phyloP scores from a whole-genome alignment of 257 asterid species.

The Jacaranda copaia region DNA sequence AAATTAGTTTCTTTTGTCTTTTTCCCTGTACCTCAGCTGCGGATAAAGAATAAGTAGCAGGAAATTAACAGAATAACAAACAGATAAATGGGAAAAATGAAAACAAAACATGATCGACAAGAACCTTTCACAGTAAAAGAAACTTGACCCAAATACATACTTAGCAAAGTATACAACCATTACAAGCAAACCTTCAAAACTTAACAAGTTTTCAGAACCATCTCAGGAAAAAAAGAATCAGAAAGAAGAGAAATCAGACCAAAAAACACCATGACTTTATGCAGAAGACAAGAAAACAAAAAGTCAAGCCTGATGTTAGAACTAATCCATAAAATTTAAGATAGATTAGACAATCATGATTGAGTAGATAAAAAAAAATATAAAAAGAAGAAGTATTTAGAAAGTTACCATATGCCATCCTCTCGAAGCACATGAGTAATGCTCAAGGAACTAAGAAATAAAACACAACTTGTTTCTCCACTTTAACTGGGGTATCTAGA shows the following conservation, averaged over 20 bases:
- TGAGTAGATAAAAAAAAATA: not conserved
- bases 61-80: constrained; percentile 6
- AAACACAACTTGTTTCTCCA: not conserved
- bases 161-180: constrained; percentile 2
- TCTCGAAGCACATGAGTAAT: not conserved
- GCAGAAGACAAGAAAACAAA: not conserved
- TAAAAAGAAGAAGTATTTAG: not conserved
- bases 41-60: constrained; percentile 16
- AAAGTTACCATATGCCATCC: not conserved
- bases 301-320: not conserved
- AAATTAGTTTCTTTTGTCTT: constrained; percentile 65
- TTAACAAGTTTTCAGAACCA: not conserved
- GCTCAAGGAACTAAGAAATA: not conserved
- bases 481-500: not conserved
- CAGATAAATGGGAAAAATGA: constrained; percentile 18
- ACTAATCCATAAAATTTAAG: not conserved
- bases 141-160: constrained; percentile 4
- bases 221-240: not conserved
- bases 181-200: not conserved
- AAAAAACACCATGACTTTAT: not conserved
- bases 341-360: constrained; percentile 3
- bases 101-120: constrained; percentile 3
- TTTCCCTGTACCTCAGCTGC: constrained; percentile 75
- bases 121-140: not conserved
- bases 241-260: not conserved